Percentiles rank a stretch among this genome's conserved stretches.
Evolutionary conservation across 108 stramenopile genomes (phyloP).

Genomic region (Aurantiochytrium sp.): DNA sequence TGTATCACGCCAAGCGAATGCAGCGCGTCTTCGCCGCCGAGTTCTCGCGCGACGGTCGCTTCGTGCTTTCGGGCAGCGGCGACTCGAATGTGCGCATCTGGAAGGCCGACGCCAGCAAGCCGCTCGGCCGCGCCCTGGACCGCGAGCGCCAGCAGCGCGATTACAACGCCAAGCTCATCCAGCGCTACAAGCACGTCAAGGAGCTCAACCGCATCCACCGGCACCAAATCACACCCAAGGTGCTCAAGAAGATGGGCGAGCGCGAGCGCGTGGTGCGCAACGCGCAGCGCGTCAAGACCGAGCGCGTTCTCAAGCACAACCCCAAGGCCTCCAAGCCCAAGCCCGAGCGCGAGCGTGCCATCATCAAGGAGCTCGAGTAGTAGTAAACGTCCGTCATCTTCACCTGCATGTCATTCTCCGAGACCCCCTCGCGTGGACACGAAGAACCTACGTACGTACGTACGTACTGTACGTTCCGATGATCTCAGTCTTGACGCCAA

Average conservation of each 20-base stretch:
- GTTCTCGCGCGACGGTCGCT: conserved; percentile 85
- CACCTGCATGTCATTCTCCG: too few species aligned
- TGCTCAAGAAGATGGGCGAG: conserved; percentile 81
- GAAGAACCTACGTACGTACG: too few species aligned
- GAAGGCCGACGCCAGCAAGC: conserved; percentile 87
- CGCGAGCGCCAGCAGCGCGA: conserved; percentile 69
- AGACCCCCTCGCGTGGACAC: too few species aligned
- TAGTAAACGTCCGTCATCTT: too few species aligned
- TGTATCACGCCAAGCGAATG: conserved; percentile 98
- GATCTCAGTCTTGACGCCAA: too few species aligned
- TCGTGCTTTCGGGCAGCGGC: conserved; percentile 86
- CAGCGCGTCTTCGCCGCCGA: conserved; percentile 91
- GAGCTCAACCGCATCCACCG: conserved; percentile 82
- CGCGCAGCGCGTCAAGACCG: not conserved
- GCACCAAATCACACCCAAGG: conserved; percentile 78
- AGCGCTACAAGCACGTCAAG: conserved; percentile 69
- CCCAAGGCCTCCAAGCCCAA: not conserved
- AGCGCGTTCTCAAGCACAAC: not conserved
- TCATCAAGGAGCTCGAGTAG: conserved; percentile 17
- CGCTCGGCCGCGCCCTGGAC: conserved; percentile 73
- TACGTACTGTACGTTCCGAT: too few species aligned
- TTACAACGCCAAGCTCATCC: conserved; percentile 66
- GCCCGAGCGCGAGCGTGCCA: not conserved
- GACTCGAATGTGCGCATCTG: conserved; percentile 95
- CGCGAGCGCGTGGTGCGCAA: conserved; percentile 48